These are phyloP conservation scores for Boletus reticulatus DNA, from an alignment of 768 basidiomycete species.

Conservation along the genomic window DNA sequence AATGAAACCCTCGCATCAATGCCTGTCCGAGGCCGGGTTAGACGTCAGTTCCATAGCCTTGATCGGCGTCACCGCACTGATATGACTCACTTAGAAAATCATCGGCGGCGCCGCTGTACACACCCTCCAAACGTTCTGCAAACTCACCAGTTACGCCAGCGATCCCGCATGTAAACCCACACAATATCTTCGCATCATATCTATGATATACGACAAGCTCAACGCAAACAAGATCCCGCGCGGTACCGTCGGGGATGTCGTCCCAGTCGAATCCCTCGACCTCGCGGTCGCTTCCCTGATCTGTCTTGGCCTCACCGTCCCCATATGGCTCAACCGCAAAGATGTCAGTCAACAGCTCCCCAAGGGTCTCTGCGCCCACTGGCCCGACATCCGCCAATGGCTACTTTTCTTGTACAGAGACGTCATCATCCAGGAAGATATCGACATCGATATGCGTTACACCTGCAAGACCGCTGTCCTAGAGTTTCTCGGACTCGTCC, in stretches of 20 bases:
- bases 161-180: conserved; percentile 9
- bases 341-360: conserved; percentile 13
- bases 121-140: conserved; percentile 12
- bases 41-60: conserved; percentile 12
- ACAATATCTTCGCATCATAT: conserved; percentile 24
- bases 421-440: conserved; percentile 7
- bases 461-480: conserved; percentile 25
- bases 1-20: not conserved
- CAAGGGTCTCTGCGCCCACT: conserved; percentile 14
- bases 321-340: conserved; percentile 21
- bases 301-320: conserved; percentile 23
- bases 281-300: conserved; percentile 13
- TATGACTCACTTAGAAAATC: conserved; percentile 10
- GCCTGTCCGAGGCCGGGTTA: conserved; percentile 15
- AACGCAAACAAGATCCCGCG: conserved; percentile 17
- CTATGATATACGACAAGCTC: conserved; percentile 23
- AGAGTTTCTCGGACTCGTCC: conserved; percentile 27
- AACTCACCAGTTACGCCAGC: conserved; percentile 13
- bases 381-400: conserved; percentile 29
- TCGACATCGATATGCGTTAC: conserved; percentile 11
- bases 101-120: conserved; percentile 9
- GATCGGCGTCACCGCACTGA: not conserved
- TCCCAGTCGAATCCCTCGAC: conserved; percentile 6
- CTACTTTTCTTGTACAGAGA: conserved; percentile 21
- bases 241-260: conserved; percentile 3